Base-by-base conservation (phyloP, 2,329 filamentous ascomycete species). In the Akanthomyces muscarius region DNA sequence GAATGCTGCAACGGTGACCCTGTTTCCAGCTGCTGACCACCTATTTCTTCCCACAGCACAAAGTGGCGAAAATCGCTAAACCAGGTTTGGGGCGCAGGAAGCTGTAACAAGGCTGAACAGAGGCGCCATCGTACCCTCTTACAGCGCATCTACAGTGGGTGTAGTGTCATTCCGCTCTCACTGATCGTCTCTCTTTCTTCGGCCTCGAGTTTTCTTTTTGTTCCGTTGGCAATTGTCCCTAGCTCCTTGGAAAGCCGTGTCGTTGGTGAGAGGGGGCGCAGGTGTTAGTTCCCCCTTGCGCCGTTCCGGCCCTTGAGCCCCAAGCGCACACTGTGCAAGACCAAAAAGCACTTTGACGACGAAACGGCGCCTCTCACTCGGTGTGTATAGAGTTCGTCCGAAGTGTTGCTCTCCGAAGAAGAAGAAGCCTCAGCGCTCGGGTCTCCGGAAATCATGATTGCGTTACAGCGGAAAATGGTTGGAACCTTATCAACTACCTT, bases 1-100 rank as follows among this genome's bases (percentile, higher is more conserved):
- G 25, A 25, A 18, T 30, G 8, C 47, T 48, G n/a, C n/a, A 48
- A 48, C 38, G 4, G 23, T 13, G 28, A 23, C 47, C 47, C 47
- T 50, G 47, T 50, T 30, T 50, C 16, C 47, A 13, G 25, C 14
- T 54, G 33, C 33, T 53, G 51, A 53, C 51, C 33, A 41, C 38
- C 38, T 41, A 11, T 41, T 16, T 10, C 11, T 16, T 41, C 16
- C 47, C 47, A 47, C 50, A 13, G 10, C 6, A 18, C 4, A 16
- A 33, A 54, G 51, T 54, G 36, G 51, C 51, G n/a, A 54, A 45
- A 45, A 50, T 50, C 47, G 51, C n/a, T 41, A 8, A 53, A 16
- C 33, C n/a, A 6, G 51, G 10, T 25, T 41, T 18, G 51, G 28
- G 36, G 36, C 21, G 51, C 51, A 25, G 13, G n/a, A 45, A 21